These are phyloP conservation scores for Eucalyptus cloeziana DNA, from an alignment of 345 rosid species.

Conservation along the genomic window DNA sequence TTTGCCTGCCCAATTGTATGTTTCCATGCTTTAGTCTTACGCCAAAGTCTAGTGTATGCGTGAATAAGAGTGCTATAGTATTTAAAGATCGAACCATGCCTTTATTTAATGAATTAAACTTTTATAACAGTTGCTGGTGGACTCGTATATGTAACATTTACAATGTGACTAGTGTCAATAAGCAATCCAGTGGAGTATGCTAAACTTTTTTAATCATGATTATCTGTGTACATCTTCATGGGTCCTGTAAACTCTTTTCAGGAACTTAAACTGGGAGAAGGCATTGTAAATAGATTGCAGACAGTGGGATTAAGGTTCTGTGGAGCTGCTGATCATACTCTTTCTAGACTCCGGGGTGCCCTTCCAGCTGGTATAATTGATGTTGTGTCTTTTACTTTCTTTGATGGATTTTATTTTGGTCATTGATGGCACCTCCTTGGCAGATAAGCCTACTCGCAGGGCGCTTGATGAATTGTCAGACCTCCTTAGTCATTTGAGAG, in stretches of 20 bases:
- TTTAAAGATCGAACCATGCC: neutral
- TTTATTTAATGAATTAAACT: neutral
- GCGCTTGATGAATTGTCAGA: conserved; percentile 86
- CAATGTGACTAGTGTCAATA: neutral
- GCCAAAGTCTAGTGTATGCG: neutral
- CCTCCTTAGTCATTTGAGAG: conserved; percentile 67
- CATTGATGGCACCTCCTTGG: conserved; percentile 3
- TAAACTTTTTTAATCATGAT: neutral
- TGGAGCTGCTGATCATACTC: conserved; percentile 84
- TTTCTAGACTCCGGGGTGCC: conserved; percentile 95
- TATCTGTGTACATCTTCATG: neutral
- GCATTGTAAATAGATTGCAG: conserved; percentile 86
- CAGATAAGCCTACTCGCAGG: conserved; percentile 69
- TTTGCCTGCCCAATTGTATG: neutral
- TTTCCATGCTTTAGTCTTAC: neutral
- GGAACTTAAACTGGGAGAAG: conserved; percentile 88
- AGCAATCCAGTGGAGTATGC: neutral
- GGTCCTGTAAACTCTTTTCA: conserved; percentile 18
- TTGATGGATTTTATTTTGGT: neutral
- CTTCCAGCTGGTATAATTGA: conserved; percentile 55
- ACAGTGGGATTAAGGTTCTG: conserved; percentile 89
- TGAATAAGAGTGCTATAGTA: neutral
- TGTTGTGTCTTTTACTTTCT: neutral
- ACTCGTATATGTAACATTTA: neutral
- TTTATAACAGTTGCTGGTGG: neutral